These are phyloP conservation scores for Auriscalpium orientale DNA, from an alignment of 768 basidiomycete species.

Conservation along the genomic window DNA sequence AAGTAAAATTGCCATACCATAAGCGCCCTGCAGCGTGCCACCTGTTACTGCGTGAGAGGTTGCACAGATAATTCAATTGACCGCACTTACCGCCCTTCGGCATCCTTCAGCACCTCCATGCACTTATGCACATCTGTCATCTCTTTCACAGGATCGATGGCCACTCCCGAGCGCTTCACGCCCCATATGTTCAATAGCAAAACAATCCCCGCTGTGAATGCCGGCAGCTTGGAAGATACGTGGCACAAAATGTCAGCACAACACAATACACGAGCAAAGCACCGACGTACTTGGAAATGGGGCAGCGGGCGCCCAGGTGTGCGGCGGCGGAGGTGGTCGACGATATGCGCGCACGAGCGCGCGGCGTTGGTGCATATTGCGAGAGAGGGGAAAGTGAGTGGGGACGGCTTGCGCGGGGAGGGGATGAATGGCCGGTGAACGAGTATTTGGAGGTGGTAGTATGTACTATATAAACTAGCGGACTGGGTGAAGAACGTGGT, in stretches of 20 bases:
- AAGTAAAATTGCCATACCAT: constrained; percentile 28
- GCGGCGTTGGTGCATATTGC: constrained; percentile 47
- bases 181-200: constrained; percentile 38
- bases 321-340: constrained; percentile 28
- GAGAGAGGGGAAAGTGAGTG: constrained; percentile 35
- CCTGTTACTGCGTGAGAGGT: constrained; percentile 16
- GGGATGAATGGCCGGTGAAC: constrained; percentile 44
- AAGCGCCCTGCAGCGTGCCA: constrained; percentile 43
- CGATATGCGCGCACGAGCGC: constrained; percentile 35
- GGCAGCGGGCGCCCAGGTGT: constrained; percentile 12
- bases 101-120: constrained; percentile 11
- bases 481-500: constrained; percentile 25
- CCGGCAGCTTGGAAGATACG: constrained; percentile 18
- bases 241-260: neutral
- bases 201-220: constrained; percentile 34
- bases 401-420: constrained; percentile 24
- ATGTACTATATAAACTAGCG: constrained; percentile 31
- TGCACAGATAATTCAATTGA: neutral
- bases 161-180: constrained; percentile 21
- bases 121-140: constrained; percentile 18
- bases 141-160: constrained; percentile 8
- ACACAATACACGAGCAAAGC: neutral
- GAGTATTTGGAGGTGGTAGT: constrained; percentile 37
- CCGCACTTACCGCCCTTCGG: constrained; percentile 6
- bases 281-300: constrained; percentile 8